Percentiles rank a stretch among this genome's conserved stretches.
phyloP scores from a whole-genome alignment of 495 filamentous ascomycete species.

The Penicillium dipodomyicola region DNA sequence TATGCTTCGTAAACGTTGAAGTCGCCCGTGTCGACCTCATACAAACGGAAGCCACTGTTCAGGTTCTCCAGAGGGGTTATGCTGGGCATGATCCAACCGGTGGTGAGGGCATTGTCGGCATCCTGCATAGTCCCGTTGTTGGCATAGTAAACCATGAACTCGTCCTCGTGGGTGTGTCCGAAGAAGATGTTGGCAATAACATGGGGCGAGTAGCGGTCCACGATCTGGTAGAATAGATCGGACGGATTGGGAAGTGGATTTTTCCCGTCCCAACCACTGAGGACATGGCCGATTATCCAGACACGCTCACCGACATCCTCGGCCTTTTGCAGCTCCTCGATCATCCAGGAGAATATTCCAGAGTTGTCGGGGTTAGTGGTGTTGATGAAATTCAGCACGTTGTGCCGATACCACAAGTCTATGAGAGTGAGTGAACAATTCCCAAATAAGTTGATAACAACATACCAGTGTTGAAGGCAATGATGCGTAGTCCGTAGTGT shows the following conservation, averaged over 20 bases:
- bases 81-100: conserved; percentile 52
- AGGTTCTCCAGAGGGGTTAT: conserved; percentile 53
- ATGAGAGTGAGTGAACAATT: conserved; percentile 22
- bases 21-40: conserved; percentile 53
- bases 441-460: conserved; percentile 2
- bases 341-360: conserved; percentile 51
- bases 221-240: conserved; percentile 55
- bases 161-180: conserved; percentile 56
- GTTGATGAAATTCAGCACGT: conserved; percentile 49
- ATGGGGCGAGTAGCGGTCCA: conserved; percentile 54
- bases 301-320: conserved; percentile 52
- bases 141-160: conserved; percentile 52
- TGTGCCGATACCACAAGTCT: conserved; percentile 53
- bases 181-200: conserved; percentile 57
- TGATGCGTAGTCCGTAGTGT: conserved; percentile 48
- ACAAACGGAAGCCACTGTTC: conserved; percentile 56
- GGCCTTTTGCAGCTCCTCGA: conserved; percentile 50
- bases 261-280: conserved; percentile 50
- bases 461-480: conserved; percentile 52
- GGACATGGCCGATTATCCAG: conserved; percentile 57
- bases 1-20: conserved; percentile 54
- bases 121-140: conserved; percentile 47
- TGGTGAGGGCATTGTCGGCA: conserved; percentile 39
- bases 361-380: conserved; percentile 49
- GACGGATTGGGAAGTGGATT: conserved; percentile 51